Base-by-base conservation (phyloP, 2,329 filamentous ascomycete genomes). In the Monosporascus sp. region DNA sequence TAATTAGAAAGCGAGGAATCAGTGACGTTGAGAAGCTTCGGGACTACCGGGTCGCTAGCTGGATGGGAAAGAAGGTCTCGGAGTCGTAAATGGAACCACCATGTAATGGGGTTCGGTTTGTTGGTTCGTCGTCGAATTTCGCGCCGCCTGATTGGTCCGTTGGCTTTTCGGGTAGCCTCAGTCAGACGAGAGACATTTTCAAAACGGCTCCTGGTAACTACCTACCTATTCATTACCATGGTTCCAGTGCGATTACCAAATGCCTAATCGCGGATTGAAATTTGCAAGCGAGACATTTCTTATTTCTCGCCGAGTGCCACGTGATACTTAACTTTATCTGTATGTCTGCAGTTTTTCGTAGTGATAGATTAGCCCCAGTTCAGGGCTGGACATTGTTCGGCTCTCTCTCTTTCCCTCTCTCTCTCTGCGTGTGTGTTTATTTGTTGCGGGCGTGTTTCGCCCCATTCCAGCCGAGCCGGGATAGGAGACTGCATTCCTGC, bases 11-110 rank as follows among this genome's bases (percentile, higher is more conserved):
- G 9, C 9, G 31, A 35, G 31, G 5, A 35, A 35, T 0, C 31
- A 5, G 5, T 9, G 9, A 35, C 3, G 1, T 14, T 35, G 5
- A 43, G 24, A 43, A 20, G 40, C 24, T 24, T 37, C 38, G 49
- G 31, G 35, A 54, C 46, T 26, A 50, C 46, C 43, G 31, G 40
- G 38, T 57, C 49, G 48, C 53, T 53, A 51, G 57, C 59, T 60
- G 62, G 40, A 43, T 20, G 40, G 40, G 40, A 15, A 15, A 43
- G 18, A 5, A 24, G 18, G 20, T n/a, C 22, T 43, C 40, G 40
- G 18, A 43, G 40, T 24, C 40, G 37, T 18, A 18, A 43, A 43
- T 3, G 20, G 31, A 9, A 11, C 31, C 11, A 11, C 31, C 5
- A 35, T 35, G 31, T 35, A 14, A 20, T 24, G 18, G 24, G 40